These are phyloP conservation scores for Gynostemma pentaphyllum DNA, from an alignment of 306 rosid species.

Conservation along the genomic window DNA sequence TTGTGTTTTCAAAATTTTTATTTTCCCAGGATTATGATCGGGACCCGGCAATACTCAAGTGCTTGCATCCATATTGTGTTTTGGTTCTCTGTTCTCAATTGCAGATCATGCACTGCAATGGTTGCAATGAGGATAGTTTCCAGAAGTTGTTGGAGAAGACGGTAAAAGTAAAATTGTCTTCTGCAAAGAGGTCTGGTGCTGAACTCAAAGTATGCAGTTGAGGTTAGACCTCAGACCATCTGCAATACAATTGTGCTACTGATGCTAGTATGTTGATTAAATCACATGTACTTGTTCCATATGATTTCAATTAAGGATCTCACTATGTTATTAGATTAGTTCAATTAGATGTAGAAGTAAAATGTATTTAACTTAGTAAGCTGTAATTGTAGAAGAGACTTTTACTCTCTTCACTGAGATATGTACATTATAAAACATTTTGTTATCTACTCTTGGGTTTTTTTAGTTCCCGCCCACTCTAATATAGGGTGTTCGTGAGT, in stretches of 20 bases:
- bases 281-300: neutral
- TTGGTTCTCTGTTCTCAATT: constrained; percentile 49
- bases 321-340: neutral
- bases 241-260: neutral
- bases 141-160: constrained; percentile 42
- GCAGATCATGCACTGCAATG: constrained; percentile 30
- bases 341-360: neutral
- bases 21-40: constrained; percentile 76
- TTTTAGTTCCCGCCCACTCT: too few relatives aligned
- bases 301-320: neutral
- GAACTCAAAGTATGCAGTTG: neutral
- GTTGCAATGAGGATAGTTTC: constrained; percentile 44
- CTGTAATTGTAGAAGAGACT: too few relatives aligned
- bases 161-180: neutral
- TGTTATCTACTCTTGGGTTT: too few relatives aligned
- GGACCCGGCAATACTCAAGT: constrained; percentile 47
- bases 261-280: neutral
- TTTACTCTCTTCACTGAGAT: too few relatives aligned
- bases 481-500: too few relatives aligned
- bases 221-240: constrained; percentile 5
- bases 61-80: constrained; percentile 41
- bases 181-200: neutral
- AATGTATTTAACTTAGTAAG: neutral
- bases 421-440: too few relatives aligned
- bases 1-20: neutral